These are phyloP conservation scores for Aphanomyces invadans DNA, from an alignment of 352 stramenopile genomes.

Conservation along the genomic window DNA sequence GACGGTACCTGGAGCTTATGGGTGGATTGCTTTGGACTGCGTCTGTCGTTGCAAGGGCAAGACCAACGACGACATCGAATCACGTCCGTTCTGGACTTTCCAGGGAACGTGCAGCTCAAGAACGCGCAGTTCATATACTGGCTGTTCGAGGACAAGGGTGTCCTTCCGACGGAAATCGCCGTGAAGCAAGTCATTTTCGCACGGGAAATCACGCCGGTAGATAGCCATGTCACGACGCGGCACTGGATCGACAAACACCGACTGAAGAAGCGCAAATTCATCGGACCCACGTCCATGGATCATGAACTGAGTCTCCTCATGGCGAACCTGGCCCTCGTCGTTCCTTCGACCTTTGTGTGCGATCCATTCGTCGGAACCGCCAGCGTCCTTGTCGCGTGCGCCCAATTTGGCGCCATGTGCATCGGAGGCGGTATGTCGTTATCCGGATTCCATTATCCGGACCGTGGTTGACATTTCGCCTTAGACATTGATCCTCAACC, in stretches of 20 bases:
- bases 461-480: not conserved
- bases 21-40: constrained; percentile 28
- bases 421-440: constrained; percentile 35
- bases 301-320: constrained; percentile 86
- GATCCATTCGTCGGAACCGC: constrained; percentile 91
- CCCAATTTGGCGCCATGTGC: constrained; percentile 65
- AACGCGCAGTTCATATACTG: constrained; percentile 18
- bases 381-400: constrained; percentile 76
- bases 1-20: constrained; percentile 25
- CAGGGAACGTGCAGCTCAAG: constrained; percentile 28
- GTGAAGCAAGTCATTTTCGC: constrained; percentile 15
- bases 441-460: not conserved
- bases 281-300: constrained; percentile 88
- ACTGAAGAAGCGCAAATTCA: constrained; percentile 73
- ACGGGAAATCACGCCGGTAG: constrained; percentile 22
- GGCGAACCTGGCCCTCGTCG: constrained; percentile 58
- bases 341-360: constrained; percentile 41
- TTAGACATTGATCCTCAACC: constrained; percentile 79
- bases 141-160: constrained; percentile 28
- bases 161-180: not conserved
- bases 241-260: constrained; percentile 47
- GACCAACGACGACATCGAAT: constrained; percentile 6
- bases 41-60: constrained; percentile 23
- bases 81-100: constrained; percentile 10
- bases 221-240: constrained; percentile 26